Evolutionary conservation across 1,284 basidiomycete species (phyloP).

Genomic region (Ceratobasidium sp.): DNA sequence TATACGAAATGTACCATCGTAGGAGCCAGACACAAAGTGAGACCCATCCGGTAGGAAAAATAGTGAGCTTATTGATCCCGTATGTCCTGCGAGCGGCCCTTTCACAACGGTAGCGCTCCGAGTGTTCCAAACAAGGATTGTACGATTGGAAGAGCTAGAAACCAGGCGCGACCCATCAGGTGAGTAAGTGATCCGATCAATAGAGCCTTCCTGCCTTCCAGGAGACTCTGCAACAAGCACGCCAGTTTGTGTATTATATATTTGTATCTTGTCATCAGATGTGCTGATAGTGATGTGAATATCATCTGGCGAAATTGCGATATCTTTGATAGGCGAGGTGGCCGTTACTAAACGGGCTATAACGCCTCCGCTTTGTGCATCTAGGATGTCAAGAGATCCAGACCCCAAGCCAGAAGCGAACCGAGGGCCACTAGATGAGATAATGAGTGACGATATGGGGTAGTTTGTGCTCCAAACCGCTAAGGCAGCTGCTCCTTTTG

Average conservation of each 20-base stretch:
- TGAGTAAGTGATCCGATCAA: conserved; percentile 17
- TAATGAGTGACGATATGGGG: too few relatives aligned
- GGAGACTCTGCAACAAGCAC: background rate
- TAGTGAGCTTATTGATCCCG: background rate
- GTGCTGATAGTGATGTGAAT: conserved; percentile 13
- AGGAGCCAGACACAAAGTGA: conserved; percentile 23
- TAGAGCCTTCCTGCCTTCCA: background rate
- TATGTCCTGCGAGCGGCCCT: conserved; percentile 55
- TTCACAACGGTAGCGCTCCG: too few relatives aligned
- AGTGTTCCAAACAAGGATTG: background rate
- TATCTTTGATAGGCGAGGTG: background rate
- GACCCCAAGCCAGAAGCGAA: too few relatives aligned
- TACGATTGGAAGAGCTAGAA: background rate
- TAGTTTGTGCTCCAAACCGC: too few relatives aligned
- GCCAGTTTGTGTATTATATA: conserved; percentile 43
- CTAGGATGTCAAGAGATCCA: too few relatives aligned
- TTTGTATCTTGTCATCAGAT: conserved; percentile 19
- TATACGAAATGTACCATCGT: background rate
- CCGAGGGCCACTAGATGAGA: too few relatives aligned
- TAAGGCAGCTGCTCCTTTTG: too few relatives aligned
- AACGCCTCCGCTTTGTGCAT: too few relatives aligned
- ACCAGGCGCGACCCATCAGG: conserved; percentile 29
- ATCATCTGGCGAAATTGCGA: conserved; percentile 45
- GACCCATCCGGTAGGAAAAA: conserved; percentile 27
- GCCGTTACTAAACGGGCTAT: too few relatives aligned